Percentiles rank a stretch among this genome's conserved stretches.
Conservation (phyloP, 805 yeast species). For the Saturnispora hagleri region DNA sequence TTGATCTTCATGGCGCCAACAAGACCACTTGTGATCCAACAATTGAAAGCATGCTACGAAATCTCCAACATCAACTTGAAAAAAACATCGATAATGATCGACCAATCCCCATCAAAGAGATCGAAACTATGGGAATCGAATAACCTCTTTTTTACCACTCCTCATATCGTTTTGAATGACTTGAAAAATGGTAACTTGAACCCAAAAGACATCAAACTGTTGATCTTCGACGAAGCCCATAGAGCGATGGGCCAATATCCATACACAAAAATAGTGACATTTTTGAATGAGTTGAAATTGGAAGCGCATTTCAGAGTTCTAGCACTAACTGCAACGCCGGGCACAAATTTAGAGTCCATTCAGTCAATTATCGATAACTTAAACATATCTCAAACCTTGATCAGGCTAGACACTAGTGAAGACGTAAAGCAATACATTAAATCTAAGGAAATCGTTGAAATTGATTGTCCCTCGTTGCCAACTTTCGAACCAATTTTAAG, state of each 20-base stretch:
- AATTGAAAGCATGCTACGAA: constrained; percentile 83
- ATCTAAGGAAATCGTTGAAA: constrained; percentile 48
- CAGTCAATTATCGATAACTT: constrained; percentile 75
- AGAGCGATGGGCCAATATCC: constrained; percentile 87
- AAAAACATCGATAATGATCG: constrained; percentile 69
- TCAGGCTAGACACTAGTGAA: constrained; percentile 74
- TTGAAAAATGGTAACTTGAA: constrained; percentile 62
- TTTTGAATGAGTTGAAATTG: constrained; percentile 45
- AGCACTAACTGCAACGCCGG: constrained; percentile 95
- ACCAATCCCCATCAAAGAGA: constrained; percentile 46
- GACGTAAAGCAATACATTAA: constrained; percentile 80
- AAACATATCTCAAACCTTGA: constrained; percentile 66
- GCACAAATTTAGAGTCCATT: constrained; percentile 77
- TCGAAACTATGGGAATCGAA: constrained; percentile 68
- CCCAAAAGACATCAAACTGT: constrained; percentile 63
- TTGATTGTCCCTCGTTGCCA: constrained; percentile 42
- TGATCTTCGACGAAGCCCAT: constrained; percentile 95
- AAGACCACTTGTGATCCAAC: constrained; percentile 92
- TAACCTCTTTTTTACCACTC: constrained; percentile 86
- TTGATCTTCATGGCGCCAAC: constrained; percentile 96
- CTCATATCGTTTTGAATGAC: constrained; percentile 93
- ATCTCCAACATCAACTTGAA: constrained; percentile 73
- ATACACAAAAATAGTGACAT: constrained; percentile 72
- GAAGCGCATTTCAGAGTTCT: constrained; percentile 45
- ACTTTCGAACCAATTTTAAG: constrained; percentile 52